A percentile compares a stretch with the other conserved stretches of the same genome.
phyloP scores from a whole-genome alignment of 768 basidiomycete species.

The Russula griseocarnosa region DNA sequence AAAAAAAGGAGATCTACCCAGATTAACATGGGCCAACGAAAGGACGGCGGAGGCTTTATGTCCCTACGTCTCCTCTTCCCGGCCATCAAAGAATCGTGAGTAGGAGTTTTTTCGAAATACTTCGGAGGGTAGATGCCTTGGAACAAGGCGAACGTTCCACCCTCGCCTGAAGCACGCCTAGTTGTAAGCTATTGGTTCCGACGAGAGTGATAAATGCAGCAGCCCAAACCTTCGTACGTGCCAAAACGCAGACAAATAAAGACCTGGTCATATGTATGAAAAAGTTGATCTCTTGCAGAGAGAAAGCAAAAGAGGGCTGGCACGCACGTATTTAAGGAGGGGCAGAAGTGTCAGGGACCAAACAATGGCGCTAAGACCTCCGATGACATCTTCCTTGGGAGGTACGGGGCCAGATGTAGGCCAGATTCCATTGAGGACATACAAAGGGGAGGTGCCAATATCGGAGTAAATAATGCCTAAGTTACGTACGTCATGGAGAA shows the following conservation, averaged over 20 bases:
- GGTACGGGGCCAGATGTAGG: slow-evolving; percentile 46
- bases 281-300: neutral
- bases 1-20: slow-evolving; percentile 41
- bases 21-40: slow-evolving; percentile 50
- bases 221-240: slow-evolving; percentile 45
- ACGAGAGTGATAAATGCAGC: neutral
- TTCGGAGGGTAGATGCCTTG: slow-evolving; percentile 56
- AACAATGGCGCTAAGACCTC: slow-evolving; percentile 57
- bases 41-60: slow-evolving; percentile 27
- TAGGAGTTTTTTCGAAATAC: slow-evolving; percentile 23
- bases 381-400: slow-evolving; percentile 56
- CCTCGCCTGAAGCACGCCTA: slow-evolving; percentile 46
- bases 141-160: slow-evolving; percentile 62
- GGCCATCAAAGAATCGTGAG: slow-evolving; percentile 29
- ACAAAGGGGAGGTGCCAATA: slow-evolving; percentile 57
- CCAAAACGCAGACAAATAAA: slow-evolving; percentile 48
- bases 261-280: slow-evolving; percentile 35
- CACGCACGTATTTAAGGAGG: slow-evolving; percentile 57
- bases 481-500: neutral
- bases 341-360: slow-evolving; percentile 62
- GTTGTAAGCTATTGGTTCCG: neutral
- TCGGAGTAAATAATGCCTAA: slow-evolving; percentile 44
- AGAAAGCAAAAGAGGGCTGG: neutral
- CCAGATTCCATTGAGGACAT: slow-evolving; percentile 65
- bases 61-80: slow-evolving; percentile 15